Evolutionary conservation across 352 stramenopile species (phyloP).

Genomic region (Phytophthora meadii): DNA sequence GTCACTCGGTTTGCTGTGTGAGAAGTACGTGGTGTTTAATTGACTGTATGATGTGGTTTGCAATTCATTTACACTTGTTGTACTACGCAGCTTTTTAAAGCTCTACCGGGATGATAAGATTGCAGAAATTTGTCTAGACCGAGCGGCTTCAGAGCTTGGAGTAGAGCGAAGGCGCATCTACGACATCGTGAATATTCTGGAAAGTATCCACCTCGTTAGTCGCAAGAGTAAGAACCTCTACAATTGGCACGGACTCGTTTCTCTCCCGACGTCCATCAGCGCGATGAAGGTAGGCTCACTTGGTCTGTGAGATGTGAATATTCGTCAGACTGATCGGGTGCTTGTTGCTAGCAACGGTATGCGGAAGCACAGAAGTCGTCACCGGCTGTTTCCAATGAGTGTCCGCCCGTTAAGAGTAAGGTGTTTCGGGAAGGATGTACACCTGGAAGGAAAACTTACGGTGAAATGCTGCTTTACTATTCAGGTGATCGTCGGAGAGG

Average conservation of each 20-base stretch:
- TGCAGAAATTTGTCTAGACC: constrained; percentile 79
- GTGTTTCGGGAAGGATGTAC: background rate
- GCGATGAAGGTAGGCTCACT: constrained; percentile 71
- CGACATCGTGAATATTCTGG: constrained; percentile 98
- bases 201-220: constrained; percentile 94
- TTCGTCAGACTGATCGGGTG: background rate
- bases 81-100: constrained; percentile 69
- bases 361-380: constrained; percentile 46
- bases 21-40: constrained; percentile 66
- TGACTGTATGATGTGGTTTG: background rate
- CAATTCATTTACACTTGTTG: constrained; percentile 9
- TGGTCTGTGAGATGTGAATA: background rate
- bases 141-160: constrained; percentile 68
- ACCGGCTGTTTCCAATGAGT: constrained; percentile 40
- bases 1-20: constrained; percentile 82
- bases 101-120: constrained; percentile 74
- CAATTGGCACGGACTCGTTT: constrained; percentile 85
- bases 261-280: constrained; percentile 67
- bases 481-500: constrained; percentile 66
- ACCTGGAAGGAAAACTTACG: constrained; percentile 3
- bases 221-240: constrained; percentile 98
- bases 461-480: background rate
- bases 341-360: constrained; percentile 44
- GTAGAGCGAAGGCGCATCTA: constrained; percentile 97
- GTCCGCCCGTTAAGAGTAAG: constrained; percentile 66